phyloP scores from a whole-genome alignment of 73 alveolate species.

The Symbiodinium pilosum region DNA sequence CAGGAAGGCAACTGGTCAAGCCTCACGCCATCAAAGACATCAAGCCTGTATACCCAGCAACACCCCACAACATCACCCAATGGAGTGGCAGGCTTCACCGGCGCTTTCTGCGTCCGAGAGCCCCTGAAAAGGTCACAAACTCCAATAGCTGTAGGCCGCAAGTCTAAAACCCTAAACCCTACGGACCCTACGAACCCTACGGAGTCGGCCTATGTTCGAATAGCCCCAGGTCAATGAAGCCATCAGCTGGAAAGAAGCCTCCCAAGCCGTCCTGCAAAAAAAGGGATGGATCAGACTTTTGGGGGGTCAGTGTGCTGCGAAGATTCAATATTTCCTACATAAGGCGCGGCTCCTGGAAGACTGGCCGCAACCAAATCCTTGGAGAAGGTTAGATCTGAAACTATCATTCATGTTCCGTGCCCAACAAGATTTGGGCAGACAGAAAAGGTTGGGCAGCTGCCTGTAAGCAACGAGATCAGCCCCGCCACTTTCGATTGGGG shows the following conservation, averaged over 20 bases:
- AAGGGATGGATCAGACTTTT: no score
- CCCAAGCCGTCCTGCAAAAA: constrained; percentile 49
- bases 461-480: constrained; percentile 74
- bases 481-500: constrained; percentile 44
- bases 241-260: constrained; percentile 51
- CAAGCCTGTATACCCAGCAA: no score
- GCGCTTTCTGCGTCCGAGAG: constrained; percentile 39
- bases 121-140: not conserved
- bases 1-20: constrained; percentile 74
- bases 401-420: not conserved
- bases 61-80: no score
- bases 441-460: not conserved
- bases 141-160: no score
- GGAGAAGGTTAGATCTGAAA: not conserved
- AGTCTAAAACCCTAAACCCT: no score
- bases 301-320: no score
- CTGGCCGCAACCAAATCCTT: constrained; percentile 55
- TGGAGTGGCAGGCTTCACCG: constrained; percentile 52
- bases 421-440: not conserved
- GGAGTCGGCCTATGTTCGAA: constrained; percentile 22
- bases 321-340: no score
- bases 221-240: constrained; percentile 59
- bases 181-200: not conserved
- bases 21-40: no score
- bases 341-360: constrained; percentile 33